Conservation (phyloP, 2,329 filamentous ascomycete genomes). For the Rutstroemia sp. region DNA sequence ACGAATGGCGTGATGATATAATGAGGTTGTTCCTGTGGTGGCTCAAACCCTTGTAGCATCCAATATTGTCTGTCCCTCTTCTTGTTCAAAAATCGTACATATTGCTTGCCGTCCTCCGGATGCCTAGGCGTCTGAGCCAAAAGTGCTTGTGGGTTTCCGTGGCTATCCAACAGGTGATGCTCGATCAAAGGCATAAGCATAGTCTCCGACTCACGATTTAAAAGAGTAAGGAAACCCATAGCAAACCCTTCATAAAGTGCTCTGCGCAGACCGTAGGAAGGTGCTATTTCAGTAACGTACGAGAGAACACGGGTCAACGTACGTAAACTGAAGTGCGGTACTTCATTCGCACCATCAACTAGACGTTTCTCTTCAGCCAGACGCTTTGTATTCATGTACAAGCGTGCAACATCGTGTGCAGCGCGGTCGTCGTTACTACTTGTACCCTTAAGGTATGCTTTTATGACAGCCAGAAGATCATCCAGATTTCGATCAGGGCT, state of each 20-base stretch:
- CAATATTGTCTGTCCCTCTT: conserved; percentile 71
- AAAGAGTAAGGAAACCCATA: conserved; percentile 92
- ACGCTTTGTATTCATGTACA: conserved; percentile 83
- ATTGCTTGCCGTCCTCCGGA: conserved; percentile 67
- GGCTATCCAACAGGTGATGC: conserved; percentile 67
- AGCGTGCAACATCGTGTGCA: conserved; percentile 70
- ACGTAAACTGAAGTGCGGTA: conserved; percentile 92
- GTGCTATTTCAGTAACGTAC: conserved; percentile 79
- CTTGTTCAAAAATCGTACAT: conserved; percentile 69
- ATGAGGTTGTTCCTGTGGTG: conserved; percentile 65
- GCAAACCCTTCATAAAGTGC: conserved; percentile 92
- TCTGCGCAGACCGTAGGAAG: conserved; percentile 75
- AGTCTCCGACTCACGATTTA: conserved; percentile 75
- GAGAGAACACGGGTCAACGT: conserved; percentile 85
- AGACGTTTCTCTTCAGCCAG: conserved; percentile 75
- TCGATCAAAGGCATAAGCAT: conserved; percentile 73
- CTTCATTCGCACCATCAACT: conserved; percentile 91
- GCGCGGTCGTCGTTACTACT: conserved; percentile 66
- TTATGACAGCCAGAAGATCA: conserved; percentile 81
- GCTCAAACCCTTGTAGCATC: conserved; percentile 68
- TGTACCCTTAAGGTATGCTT: conserved; percentile 72
- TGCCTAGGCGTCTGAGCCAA: conserved; percentile 71
- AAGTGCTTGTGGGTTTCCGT: conserved; percentile 62
- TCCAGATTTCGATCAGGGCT: conserved; percentile 83
- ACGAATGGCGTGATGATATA: conserved; percentile 98